These are phyloP conservation scores for Simplicillium sp. DNA, from an alignment of 2,329 filamentous ascomycete species.

Conservation along the genomic window DNA sequence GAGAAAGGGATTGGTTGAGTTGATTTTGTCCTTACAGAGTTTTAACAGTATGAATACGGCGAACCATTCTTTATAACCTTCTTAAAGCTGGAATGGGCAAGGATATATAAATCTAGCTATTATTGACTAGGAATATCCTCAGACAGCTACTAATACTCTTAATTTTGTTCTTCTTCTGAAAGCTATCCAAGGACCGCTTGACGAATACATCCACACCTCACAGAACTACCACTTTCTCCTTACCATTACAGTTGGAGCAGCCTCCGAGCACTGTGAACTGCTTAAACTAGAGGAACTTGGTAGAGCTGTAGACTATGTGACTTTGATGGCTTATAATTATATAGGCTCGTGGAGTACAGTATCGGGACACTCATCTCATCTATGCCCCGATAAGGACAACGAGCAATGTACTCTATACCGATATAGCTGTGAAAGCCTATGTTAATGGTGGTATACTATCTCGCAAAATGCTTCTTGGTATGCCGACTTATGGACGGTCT, in stretches of 20 bases:
- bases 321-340: constrained; percentile 72
- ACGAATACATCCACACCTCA: constrained; percentile 36
- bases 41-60: too few relatives aligned
- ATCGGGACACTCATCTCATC: constrained; percentile 63
- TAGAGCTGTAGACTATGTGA: constrained; percentile 42
- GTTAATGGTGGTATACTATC: constrained; percentile 49
- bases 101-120: too few relatives aligned
- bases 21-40: too few relatives aligned
- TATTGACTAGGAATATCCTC: constrained; percentile 28
- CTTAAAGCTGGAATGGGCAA: too few relatives aligned
- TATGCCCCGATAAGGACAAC: constrained; percentile 47
- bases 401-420: constrained; percentile 55
- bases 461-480: constrained; percentile 63
- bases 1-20: too few relatives aligned
- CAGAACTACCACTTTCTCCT: constrained; percentile 41
- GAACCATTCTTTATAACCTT: too few relatives aligned
- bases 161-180: constrained; percentile 36
- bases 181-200: constrained; percentile 34
- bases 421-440: constrained; percentile 58
- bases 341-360: constrained; percentile 57
- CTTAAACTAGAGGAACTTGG: constrained; percentile 39
- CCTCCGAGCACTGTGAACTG: constrained; percentile 35
- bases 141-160: constrained; percentile 24
- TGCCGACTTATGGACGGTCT: constrained; percentile 46
- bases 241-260: constrained; percentile 43